A percentile compares a stretch with the other conserved stretches of the same genome.
phyloP scores from a whole-genome alignment of 257 asterid species.

The Nicotiana attenuata region DNA sequence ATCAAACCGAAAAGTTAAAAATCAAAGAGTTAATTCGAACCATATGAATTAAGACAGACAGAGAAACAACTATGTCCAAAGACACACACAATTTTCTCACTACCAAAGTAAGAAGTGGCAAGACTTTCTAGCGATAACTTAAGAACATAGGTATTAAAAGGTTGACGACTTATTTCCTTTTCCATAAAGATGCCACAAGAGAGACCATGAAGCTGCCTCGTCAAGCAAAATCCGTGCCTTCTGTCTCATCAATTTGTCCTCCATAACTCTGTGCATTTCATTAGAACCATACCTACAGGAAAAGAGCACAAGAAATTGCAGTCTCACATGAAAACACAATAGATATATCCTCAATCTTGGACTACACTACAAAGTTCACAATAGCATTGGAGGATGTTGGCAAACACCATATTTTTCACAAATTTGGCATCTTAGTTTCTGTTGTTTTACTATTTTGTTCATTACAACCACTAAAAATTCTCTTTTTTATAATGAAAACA shows the following conservation, averaged over 20 bases:
- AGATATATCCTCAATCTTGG: background rate
- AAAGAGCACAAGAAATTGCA: slow-evolving; percentile 6
- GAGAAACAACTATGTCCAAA: background rate
- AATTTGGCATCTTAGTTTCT: background rate
- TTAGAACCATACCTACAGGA: slow-evolving; percentile 72
- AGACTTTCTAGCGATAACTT: background rate
- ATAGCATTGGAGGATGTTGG: background rate
- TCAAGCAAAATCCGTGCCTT: slow-evolving; percentile 79
- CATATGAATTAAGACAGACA: background rate
- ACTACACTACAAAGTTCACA: background rate
- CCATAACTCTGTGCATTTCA: slow-evolving; percentile 72
- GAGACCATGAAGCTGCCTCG: slow-evolving; percentile 99
- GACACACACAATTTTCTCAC: background rate
- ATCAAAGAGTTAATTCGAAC: background rate
- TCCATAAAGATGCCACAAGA: slow-evolving; percentile 89
- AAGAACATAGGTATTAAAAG: slow-evolving; percentile 4
- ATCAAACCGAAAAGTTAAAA: background rate
- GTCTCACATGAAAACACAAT: slow-evolving; percentile 2
- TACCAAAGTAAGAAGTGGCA: background rate
- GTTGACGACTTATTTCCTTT: slow-evolving; percentile 50
- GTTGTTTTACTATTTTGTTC: background rate
- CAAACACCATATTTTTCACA: background rate
- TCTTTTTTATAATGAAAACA: background rate
- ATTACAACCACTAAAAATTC: background rate
- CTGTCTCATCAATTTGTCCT: slow-evolving; percentile 91